These are phyloP conservation scores for Alternaria gansuensis DNA, from an alignment of 2,329 filamentous ascomycete species.

Conservation along the genomic window DNA sequence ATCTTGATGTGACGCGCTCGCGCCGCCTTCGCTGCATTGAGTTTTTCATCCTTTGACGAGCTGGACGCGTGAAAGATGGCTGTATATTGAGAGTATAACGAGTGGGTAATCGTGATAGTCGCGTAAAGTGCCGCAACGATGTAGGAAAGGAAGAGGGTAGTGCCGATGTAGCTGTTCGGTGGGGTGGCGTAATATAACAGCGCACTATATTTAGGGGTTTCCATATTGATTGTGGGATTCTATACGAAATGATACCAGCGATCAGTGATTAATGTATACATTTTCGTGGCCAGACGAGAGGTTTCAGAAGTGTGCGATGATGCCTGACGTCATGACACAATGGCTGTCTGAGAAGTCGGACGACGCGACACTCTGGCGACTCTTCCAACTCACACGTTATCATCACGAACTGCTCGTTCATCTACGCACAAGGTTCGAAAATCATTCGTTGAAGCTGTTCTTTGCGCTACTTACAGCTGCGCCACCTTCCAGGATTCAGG, in stretches of 20 bases:
- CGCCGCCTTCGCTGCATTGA: conserved; percentile 25
- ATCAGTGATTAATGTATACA: conserved; percentile 4
- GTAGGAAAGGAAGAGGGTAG: conserved; percentile 44
- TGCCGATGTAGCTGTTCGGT: conserved; percentile 44
- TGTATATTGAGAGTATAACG: conserved; percentile 34
- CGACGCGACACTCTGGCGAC: conserved; percentile 24
- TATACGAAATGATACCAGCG: background rate
- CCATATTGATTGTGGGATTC: conserved; percentile 16
- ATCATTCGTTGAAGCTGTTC: background rate
- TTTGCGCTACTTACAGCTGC: background rate
- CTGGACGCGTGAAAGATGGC: background rate
- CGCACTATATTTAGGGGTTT: conserved; percentile 12
- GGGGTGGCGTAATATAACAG: conserved; percentile 31
- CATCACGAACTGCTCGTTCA: background rate
- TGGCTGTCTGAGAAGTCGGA: conserved; percentile 34
- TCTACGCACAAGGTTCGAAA: background rate
- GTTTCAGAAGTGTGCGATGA: conserved; percentile 24
- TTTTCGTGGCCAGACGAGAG: conserved; percentile 1
- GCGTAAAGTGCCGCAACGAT: conserved; percentile 40
- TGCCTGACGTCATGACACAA: conserved; percentile 46
- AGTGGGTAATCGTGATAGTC: conserved; percentile 27
- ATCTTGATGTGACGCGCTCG: conserved; percentile 39
- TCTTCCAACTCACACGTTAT: background rate
- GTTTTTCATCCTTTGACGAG: conserved; percentile 11
- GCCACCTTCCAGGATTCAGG: background rate